These are phyloP conservation scores for Aspergillus funiculosus DNA, from an alignment of 495 filamentous ascomycete genomes.

Conservation along the genomic window DNA sequence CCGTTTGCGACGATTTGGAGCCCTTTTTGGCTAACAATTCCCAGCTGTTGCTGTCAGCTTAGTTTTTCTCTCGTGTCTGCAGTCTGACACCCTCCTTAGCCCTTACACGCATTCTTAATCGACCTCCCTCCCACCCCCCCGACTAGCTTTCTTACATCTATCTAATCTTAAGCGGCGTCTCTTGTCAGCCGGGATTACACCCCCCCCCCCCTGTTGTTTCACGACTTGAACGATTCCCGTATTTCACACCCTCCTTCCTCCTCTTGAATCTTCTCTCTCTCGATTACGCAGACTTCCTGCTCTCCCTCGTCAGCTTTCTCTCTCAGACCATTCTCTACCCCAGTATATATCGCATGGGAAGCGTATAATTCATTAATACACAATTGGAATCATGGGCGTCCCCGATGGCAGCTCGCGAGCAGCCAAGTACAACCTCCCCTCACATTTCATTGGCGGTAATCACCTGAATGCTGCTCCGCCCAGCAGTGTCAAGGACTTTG, in stretches of 20 bases:
- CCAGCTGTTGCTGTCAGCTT: constrained; percentile 3
- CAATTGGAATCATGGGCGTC: constrained; percentile 33
- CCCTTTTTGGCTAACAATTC: background rate
- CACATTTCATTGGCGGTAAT: constrained; percentile 96
- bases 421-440: constrained; percentile 70
- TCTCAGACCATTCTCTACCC: constrained; percentile 2
- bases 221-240: constrained; percentile 10
- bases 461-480: constrained; percentile 69
- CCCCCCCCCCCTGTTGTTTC: constrained; percentile 10
- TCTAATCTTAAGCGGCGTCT: background rate
- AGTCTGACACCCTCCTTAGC: background rate
- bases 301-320: constrained; percentile 2
- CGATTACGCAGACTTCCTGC: constrained; percentile 6
- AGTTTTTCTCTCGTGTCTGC: background rate
- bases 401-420: constrained; percentile 54
- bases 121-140: too few species aligned
- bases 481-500: constrained; percentile 89
- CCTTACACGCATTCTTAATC: background rate
- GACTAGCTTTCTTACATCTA: constrained; percentile 6
- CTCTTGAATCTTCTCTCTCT: constrained; percentile 10
- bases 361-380: constrained; percentile 20
- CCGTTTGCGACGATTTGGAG: constrained; percentile 11
- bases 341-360: constrained; percentile 22
- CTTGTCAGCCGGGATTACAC: constrained; percentile 9
- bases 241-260: background rate